Percentiles rank a stretch among this genome's conserved stretches.
Evolutionary conservation across 768 basidiomycete species (phyloP).

Genomic region (Candolleomyces aberdarensis): DNA sequence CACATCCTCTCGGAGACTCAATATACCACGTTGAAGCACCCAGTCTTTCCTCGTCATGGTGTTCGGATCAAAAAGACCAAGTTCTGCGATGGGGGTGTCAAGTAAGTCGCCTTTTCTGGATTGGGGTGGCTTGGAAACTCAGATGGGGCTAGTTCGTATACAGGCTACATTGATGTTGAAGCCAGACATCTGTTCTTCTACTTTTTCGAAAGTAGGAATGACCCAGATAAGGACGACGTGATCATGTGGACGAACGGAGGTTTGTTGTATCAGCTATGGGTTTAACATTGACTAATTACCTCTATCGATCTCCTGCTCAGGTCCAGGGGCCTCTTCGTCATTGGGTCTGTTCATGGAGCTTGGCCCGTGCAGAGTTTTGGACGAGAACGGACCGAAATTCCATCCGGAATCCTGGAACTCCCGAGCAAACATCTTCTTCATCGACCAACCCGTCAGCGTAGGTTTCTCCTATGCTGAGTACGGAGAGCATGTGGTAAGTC

Average conservation of each 20-base stretch:
- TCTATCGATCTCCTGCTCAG: slow-evolving; percentile 8
- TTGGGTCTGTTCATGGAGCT: slow-evolving; percentile 72
- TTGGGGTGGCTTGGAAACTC: neutral
- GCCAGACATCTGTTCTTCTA: slow-evolving; percentile 69
- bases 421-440: slow-evolving; percentile 60
- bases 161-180: slow-evolving; percentile 66
- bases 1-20: slow-evolving; percentile 28
- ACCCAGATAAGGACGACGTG: slow-evolving; percentile 59
- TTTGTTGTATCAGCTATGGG: neutral
- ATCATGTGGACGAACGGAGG: slow-evolving; percentile 58
- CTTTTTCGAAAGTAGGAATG: slow-evolving; percentile 69
- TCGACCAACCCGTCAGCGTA: slow-evolving; percentile 60
- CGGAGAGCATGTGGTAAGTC: slow-evolving; percentile 54
- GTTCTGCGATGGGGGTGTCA: slow-evolving; percentile 58
- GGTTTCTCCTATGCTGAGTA: slow-evolving; percentile 66
- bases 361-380: slow-evolving; percentile 66
- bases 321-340: slow-evolving; percentile 43
- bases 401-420: slow-evolving; percentile 67
- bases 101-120: slow-evolving; percentile 24
- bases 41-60: slow-evolving; percentile 47
- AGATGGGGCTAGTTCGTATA: slow-evolving; percentile 41
- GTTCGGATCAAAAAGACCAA: slow-evolving; percentile 57
- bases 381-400: slow-evolving; percentile 45
- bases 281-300: too few relatives aligned
- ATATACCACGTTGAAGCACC: slow-evolving; percentile 41